Conservation (phyloP, 2,329 filamentous ascomycete species). For the Ambrosiella beaveri region DNA sequence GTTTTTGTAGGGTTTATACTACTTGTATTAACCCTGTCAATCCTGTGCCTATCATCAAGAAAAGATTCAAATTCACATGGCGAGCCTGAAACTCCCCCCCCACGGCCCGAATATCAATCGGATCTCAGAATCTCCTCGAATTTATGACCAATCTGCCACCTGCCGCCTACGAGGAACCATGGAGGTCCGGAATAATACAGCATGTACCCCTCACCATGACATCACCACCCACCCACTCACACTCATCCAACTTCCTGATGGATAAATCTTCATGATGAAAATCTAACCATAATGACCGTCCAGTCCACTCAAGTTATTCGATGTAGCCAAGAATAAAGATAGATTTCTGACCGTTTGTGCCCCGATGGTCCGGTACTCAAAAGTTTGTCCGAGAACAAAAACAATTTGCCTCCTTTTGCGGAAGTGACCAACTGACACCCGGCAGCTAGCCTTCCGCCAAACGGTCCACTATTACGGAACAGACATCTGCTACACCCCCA, state of each 20-base stretch:
- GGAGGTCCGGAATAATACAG: slow-evolving; percentile 10
- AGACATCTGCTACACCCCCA: slow-evolving; percentile 54
- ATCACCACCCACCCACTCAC: background rate
- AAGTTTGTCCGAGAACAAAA: slow-evolving; percentile 21
- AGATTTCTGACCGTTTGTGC: slow-evolving; percentile 42
- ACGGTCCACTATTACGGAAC: slow-evolving; percentile 47
- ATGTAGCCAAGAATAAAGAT: slow-evolving; percentile 32
- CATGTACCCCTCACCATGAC: slow-evolving; percentile 1
- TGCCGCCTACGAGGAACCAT: background rate
- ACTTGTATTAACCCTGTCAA: background rate
- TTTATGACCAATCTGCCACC: background rate
- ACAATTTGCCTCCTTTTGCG: no score
- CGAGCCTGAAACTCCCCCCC: background rate
- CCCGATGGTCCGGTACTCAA: slow-evolving; percentile 53
- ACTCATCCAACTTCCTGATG: background rate
- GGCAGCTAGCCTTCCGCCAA: slow-evolving; percentile 49
- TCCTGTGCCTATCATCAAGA: background rate
- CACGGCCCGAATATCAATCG: background rate
- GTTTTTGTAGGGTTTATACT: background rate
- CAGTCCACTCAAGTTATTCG: slow-evolving; percentile 43
- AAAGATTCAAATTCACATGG: background rate
- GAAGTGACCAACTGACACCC: background rate
- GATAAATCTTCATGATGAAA: background rate
- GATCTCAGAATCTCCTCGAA: background rate
- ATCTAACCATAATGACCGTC: background rate